Evolutionary conservation across 768 basidiomycete species (phyloP), one percentile per base, ranked within the genome.

Genomic region (Tulasnella sp.): DNA sequence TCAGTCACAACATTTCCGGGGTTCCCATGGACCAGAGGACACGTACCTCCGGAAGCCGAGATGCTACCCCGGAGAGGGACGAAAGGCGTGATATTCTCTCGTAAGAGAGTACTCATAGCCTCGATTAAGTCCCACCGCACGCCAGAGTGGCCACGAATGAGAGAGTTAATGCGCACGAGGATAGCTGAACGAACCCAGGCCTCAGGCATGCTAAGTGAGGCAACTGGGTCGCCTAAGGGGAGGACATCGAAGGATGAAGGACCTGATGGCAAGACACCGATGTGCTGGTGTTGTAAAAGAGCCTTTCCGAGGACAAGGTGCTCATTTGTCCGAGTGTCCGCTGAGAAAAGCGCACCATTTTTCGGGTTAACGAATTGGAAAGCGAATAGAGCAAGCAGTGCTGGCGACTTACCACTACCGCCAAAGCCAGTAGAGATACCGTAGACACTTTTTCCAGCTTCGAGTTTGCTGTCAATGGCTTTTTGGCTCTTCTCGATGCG

Each of bases 131-230:
- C 91, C 90, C 92, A 92, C 50, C 95, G 90, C 18, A 97, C 91
- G 46, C 93, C 96, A 31, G 94, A 95, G 86, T 96, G 96, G 0
- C 95, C 95, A 8, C 95, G 92, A 78, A 95, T 91, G 64, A 97
- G 90, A 5, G 94, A 95, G 86, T 96, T 97, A 89, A 94, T 93
- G 82, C 95, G 93, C 83, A 97, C 89, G 14, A 95, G 86, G 83
- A 96, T 95, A 1, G 95, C 94, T 18, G 93, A 95, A 77, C 95
- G 92, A 44, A 96, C 94, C 93, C 96, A 96, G 2, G 93, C 87
- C 81, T 94, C 92, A 5, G 95, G 95, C 94, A 96, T 96, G 81
- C 89, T 91, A 42, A 90, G 89, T 16, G 91, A 90, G 16, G 89
- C 86, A 18, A 92, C 85, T 0, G 93, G 93, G 83, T 95, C 93